These are phyloP conservation scores for Rhodocollybia butyracea DNA, from an alignment of 768 basidiomycete genomes.

Conservation along the genomic window DNA sequence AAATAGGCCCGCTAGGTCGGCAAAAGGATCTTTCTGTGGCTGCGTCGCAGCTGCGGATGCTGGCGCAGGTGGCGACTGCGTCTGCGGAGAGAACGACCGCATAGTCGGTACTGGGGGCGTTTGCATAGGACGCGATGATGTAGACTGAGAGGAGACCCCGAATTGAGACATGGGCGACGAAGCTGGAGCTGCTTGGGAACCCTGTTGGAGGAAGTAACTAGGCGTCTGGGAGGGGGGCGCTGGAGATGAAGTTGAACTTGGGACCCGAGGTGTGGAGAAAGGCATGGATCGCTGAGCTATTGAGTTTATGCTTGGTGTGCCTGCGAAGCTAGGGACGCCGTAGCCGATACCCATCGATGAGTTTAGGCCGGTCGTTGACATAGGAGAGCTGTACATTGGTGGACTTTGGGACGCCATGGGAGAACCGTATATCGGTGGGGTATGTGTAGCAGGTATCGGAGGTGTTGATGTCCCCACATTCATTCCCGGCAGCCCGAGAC, in stretches of 20 bases:
- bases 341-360: too few species aligned
- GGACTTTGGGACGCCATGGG: background rate
- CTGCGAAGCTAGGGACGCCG: too few species aligned
- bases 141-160: slow-evolving; percentile 18
- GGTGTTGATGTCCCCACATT: background rate
- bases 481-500: slow-evolving; percentile 1
- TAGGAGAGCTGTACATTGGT: too few species aligned
- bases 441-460: background rate
- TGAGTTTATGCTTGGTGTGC: too few species aligned
- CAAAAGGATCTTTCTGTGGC: slow-evolving; percentile 87
- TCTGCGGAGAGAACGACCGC: slow-evolving; percentile 6
- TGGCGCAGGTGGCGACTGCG: slow-evolving; percentile 24
- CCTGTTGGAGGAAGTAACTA: slow-evolving; percentile 24
- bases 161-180: background rate
- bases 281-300: too few species aligned
- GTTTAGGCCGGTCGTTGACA: too few species aligned
- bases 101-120: background rate
- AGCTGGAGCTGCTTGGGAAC: too few species aligned
- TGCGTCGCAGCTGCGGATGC: slow-evolving; percentile 36
- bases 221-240: slow-evolving; percentile 17
- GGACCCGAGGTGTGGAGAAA: slow-evolving; percentile 9
- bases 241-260: background rate
- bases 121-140: slow-evolving; percentile 22
- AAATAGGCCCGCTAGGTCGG: slow-evolving; percentile 77
- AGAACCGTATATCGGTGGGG: slow-evolving; percentile 1